These are phyloP conservation scores for Mycena sp. DNA, from an alignment of 1,284 basidiomycete genomes.

Conservation along the genomic window DNA sequence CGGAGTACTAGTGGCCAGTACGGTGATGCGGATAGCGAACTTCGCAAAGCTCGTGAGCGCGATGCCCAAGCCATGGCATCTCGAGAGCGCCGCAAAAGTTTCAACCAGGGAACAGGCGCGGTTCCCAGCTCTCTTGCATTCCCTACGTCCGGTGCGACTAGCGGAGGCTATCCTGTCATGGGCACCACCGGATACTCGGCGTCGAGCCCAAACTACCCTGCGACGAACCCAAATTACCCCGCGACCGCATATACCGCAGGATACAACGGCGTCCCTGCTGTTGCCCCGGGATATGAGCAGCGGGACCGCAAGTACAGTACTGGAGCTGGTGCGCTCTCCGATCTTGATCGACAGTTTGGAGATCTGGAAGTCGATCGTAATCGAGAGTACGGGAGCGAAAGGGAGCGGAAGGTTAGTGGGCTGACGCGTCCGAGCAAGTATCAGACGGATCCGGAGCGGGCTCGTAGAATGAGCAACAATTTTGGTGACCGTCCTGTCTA, in stretches of 20 bases:
- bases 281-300: conserved; percentile 13
- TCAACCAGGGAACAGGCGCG: conserved; percentile 45
- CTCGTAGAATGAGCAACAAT: conserved; percentile 46
- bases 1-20: conserved; percentile 41
- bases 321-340: conserved; percentile 35
- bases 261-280: conserved; percentile 23
- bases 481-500: conserved; percentile 39
- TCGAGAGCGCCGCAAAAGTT: conserved; percentile 55
- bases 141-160: conserved; percentile 35
- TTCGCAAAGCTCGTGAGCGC: conserved; percentile 61
- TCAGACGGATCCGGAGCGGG: conserved; percentile 36
- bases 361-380: conserved; percentile 48
- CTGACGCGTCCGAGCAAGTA: conserved; percentile 19
- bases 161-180: conserved; percentile 32
- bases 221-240: conserved; percentile 28
- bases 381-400: conserved; percentile 31
- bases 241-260: conserved; percentile 29
- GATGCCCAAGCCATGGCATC: conserved; percentile 50
- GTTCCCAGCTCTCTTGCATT: conserved; percentile 41
- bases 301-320: conserved; percentile 35
- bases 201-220: conserved; percentile 13
- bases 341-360: conserved; percentile 50
- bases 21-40: conserved; percentile 58
- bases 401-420: conserved; percentile 28
- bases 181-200: conserved; percentile 20